Conservation (phyloP, 2,329 filamentous ascomycete species). For the Hypoxylon sp. region DNA sequence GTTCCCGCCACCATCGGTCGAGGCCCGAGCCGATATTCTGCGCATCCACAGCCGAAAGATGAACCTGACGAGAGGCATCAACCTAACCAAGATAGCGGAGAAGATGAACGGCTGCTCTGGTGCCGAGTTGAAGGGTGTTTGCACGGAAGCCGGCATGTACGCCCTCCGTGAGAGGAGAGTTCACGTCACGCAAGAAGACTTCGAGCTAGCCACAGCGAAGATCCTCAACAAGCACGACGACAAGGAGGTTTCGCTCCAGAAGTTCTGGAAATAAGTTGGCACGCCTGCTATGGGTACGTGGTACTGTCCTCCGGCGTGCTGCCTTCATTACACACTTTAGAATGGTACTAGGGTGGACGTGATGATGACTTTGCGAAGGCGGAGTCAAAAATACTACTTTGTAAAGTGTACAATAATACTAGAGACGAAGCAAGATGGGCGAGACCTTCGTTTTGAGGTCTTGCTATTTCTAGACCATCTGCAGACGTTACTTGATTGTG, state of each 20-base stretch:
- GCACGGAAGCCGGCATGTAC: slow-evolving; percentile 99
- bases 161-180: slow-evolving; percentile 94
- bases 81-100: slow-evolving; percentile 97
- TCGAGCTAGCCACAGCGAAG: slow-evolving; percentile 98
- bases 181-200: slow-evolving; percentile 99
- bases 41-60: slow-evolving; percentile 98
- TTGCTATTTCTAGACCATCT: slow-evolving; percentile 27
- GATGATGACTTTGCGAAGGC: background rate
- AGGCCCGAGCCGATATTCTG: slow-evolving; percentile 96
- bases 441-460: slow-evolving; percentile 7
- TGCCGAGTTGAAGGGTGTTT: slow-evolving; percentile 98
- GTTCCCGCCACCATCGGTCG: slow-evolving; percentile 95
- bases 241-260: slow-evolving; percentile 92
- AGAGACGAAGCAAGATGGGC: slow-evolving; percentile 32
- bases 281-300: background rate
- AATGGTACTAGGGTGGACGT: background rate
- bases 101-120: slow-evolving; percentile 99
- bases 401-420: slow-evolving; percentile 49
- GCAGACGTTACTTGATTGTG: background rate
- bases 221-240: slow-evolving; percentile 99
- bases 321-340: slow-evolving; percentile 11
- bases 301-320: slow-evolving; percentile 1
- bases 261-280: slow-evolving; percentile 80
- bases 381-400: slow-evolving; percentile 22
- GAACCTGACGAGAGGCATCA: slow-evolving; percentile 98